These are phyloP conservation scores for Didymella segeticola DNA, from an alignment of 2,329 filamentous ascomycete genomes.

Conservation along the genomic window DNA sequence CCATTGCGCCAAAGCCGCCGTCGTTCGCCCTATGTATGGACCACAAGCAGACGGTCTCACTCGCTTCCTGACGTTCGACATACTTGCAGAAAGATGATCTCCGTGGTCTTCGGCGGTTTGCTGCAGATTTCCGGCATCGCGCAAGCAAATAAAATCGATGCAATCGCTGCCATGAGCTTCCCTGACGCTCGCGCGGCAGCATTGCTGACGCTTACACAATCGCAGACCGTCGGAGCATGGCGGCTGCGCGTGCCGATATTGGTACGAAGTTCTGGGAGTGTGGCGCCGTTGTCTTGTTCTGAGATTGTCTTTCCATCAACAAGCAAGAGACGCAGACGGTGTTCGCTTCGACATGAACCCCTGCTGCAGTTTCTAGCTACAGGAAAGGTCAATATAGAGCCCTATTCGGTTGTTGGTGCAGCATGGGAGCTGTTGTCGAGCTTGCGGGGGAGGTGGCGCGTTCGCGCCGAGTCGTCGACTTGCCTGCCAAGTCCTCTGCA, in stretches of 20 bases:
- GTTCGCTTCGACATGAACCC: neutral
- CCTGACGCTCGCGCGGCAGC: neutral
- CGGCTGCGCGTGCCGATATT: neutral
- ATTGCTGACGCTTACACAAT: neutral
- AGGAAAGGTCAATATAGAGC: neutral
- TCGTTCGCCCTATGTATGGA: too few species aligned
- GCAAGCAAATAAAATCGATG: conserved; percentile 2
- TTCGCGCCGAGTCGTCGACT: neutral
- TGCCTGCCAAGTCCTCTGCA: neutral
- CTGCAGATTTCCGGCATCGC: neutral
- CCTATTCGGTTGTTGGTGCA: neutral
- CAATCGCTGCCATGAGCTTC: neutral
- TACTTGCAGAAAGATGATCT: neutral
- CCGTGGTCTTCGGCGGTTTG: neutral
- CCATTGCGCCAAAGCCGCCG: too few species aligned
- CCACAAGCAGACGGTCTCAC: neutral
- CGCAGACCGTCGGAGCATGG: neutral
- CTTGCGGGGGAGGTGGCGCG: neutral
- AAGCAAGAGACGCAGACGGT: neutral
- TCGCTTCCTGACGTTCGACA: neutral
- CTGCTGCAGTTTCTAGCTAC: neutral
- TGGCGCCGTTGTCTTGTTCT: neutral
- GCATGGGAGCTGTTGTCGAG: neutral
- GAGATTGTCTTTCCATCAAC: neutral
- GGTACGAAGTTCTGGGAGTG: conserved; percentile 3